phyloP scores from a whole-genome alignment of 129 eudicot species.

The Solidago caesia region DNA sequence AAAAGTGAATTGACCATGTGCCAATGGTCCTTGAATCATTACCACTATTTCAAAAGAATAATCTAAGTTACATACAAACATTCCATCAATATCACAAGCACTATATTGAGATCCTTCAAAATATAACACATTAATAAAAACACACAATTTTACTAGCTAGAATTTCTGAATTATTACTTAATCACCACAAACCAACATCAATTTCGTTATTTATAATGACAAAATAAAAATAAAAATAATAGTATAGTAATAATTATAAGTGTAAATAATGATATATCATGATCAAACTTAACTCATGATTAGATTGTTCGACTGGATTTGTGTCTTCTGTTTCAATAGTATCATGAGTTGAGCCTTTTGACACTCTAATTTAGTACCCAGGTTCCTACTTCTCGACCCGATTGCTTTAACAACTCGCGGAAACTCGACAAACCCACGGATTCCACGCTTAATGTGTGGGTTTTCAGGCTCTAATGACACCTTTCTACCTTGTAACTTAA shows the following conservation, averaged over 20 bases:
- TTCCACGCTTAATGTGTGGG: slow-evolving; percentile 79
- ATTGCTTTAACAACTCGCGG: slow-evolving; percentile 67
- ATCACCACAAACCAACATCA: slow-evolving; percentile 30
- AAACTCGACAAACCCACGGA: slow-evolving; percentile 82
- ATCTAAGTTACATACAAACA: slow-evolving; percentile 15
- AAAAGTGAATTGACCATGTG: slow-evolving; percentile 27
- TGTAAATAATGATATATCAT: slow-evolving; percentile 2
- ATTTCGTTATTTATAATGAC: not conserved
- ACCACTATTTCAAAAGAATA: slow-evolving; percentile 12
- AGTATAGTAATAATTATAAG: slow-evolving; percentile 3
- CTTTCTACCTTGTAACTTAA: slow-evolving; percentile 28
- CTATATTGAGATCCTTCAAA: not conserved
- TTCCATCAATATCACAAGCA: slow-evolving; percentile 22
- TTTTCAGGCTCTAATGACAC: slow-evolving; percentile 55
- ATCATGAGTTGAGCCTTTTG: slow-evolving; percentile 75
- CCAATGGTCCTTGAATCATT: slow-evolving; percentile 28
- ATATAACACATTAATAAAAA: slow-evolving; percentile 2
- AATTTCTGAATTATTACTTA: slow-evolving; percentile 22
- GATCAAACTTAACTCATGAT: slow-evolving; percentile 41
- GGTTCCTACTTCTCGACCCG: slow-evolving; percentile 52
- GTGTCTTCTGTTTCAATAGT: slow-evolving; percentile 57
- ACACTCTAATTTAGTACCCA: slow-evolving; percentile 64
- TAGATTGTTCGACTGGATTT: slow-evolving; percentile 45
- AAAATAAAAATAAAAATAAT: not conserved
- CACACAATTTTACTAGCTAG: slow-evolving; percentile 23